Evolutionary conservation across 1,139 yeast species (phyloP), one percentile per base, ranked within the genome.

Genomic region (Blastobotrys indianensis): DNA sequence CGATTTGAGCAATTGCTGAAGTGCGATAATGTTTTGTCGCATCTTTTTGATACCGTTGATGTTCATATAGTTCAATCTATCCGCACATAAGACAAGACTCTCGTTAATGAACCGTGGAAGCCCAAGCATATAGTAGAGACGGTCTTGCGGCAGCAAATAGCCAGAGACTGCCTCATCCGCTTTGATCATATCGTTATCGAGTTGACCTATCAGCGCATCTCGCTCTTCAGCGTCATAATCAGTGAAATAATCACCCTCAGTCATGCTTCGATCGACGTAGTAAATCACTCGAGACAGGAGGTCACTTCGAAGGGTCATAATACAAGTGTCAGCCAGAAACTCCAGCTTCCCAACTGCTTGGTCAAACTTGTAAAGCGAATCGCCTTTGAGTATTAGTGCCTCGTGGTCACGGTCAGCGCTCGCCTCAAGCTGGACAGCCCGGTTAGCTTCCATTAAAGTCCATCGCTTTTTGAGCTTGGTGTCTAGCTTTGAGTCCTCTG

Each of bases 1-100:
- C 50, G 79, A 80, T 55, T 87, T 75, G 50, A 83, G 74, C 73
- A 82, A 78, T 60, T 85, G 94, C 64, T 85, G 94, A 41, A 86
- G 65, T 0, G 85, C 82, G 47, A 79, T 74, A 32, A 85, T 80
- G 60, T 86, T 85, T 57, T 82, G 73, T 49, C 80, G 67, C 52
- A 86, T 69, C 56, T 80, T 78, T 59, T 79, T 79, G 43, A 84
- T 71, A 35, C 95, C 95, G 56, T 77, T 76, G 15, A 67, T 65
- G 59, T 84, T 85, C 57, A 85, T 69, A 41, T 73, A 74, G 13
- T 64, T 63, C 9, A 87, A 70, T 32, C 77, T 66, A 13, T 70
- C 72, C 1, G 90, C 76, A n/a, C 83, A 85, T 39, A 65, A 66
- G 4, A 86, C 75, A 41, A 84, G 69, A 30, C 80, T 68, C 49